Base-by-base conservation (phyloP, 352 stramenopile species). In the Globisporangium nunn region DNA sequence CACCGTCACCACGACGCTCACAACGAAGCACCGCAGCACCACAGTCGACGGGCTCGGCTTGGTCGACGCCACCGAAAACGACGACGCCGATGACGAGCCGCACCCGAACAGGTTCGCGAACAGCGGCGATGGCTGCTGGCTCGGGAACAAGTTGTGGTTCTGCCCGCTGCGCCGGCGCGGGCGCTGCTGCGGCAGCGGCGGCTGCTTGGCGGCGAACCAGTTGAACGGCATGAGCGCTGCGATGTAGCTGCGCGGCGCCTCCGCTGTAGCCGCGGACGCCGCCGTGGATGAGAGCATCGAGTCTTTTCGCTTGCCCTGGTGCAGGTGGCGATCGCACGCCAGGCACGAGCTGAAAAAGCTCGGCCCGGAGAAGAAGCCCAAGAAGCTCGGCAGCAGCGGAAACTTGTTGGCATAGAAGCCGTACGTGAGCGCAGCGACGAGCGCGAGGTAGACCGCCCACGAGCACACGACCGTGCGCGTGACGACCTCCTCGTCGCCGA, bases 401-500 rank as follows among this genome's bases (percentile, higher is more conserved):
- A 89, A 54, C 43, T 67, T 56, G 8, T 72, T 70, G 3, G 71
- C 74, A 49, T 77, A 84, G 59, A 80, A 85, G 17, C 74, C 78
- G 59, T 71, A 84, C 33, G 78, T 86, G 17, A 88, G 56, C 12
- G 65, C 60, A 6, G 55, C 47, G 3, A 88, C 50, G 0, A 88
- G 64, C 8, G 62, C 66, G 4, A 72, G 40, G 58, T 85, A 88
- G 1, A 83, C 62, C 0, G 61, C 55, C 78, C 78, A 88, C 2
- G 71, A 75, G 14, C 72, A 71, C 45, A 84, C 52, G 23, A 87
- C 74, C 11, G 75, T 71, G 35, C 72, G 67, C 14, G 75, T 81
- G 29, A 87, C 59, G 39, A 84, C 68, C 57, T 87, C 74, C 56
- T 88, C 75, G 61, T 86, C 78, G 40, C 59, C 67, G 17, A 88